Percentiles rank a stretch among this genome's conserved stretches.
Conservation (phyloP, 2,329 filamentous ascomycete species). For the Neurospora sp. region DNA sequence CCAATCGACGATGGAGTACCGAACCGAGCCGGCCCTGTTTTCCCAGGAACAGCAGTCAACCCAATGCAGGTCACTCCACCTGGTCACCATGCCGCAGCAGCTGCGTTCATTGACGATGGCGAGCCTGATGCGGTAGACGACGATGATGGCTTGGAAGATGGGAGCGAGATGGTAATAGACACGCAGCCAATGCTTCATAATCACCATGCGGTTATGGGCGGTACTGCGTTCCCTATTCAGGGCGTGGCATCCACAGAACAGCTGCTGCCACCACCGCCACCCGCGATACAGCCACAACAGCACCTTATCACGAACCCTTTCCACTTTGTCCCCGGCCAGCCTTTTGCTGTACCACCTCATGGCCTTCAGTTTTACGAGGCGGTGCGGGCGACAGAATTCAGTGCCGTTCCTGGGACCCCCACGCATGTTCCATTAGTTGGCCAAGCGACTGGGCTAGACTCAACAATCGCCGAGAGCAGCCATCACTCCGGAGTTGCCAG, state of each 20-base stretch:
- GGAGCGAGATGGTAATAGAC: constrained; percentile 22
- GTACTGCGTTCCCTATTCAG: not conserved
- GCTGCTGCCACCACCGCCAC: constrained; percentile 4
- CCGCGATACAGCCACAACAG: constrained; percentile 3
- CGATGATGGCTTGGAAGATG: constrained; percentile 21
- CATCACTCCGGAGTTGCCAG: not conserved
- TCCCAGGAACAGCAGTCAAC: not conserved
- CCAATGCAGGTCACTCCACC: constrained; percentile 1
- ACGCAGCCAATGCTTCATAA: constrained; percentile 12
- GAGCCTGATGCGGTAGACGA: constrained; percentile 18
- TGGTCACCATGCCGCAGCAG: constrained; percentile 7
- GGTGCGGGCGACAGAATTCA: not conserved
- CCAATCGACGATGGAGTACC: not conserved
- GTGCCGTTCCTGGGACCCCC: not conserved
- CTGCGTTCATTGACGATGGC: constrained; percentile 13
- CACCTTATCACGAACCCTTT: constrained; percentile 4
- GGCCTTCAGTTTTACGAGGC: constrained; percentile 4
- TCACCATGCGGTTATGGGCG: constrained; percentile 1
- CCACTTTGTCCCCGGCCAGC: constrained; percentile 6
- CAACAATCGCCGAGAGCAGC: not conserved
- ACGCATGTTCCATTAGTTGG: not conserved
- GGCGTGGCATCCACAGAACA: not conserved
- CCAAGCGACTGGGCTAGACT: not conserved
- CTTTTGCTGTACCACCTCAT: constrained; percentile 4
- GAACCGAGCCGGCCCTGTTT: not conserved